phyloP scores from a whole-genome alignment of 1,284 basidiomycete genomes.

The Xerocomus nothofagi region DNA sequence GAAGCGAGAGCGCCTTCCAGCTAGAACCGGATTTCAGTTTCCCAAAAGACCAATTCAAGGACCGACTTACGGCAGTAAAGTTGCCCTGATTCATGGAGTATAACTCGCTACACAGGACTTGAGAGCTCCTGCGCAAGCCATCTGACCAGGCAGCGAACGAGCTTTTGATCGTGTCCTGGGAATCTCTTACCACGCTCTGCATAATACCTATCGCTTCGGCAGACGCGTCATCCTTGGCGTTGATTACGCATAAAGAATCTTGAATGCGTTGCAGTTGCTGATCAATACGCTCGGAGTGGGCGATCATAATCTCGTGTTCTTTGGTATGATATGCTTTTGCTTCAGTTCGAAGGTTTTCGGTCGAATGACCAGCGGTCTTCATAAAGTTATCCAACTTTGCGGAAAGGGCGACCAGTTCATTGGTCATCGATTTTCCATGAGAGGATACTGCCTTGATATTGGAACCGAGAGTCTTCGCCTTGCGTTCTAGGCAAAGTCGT shows the following conservation, averaged over 20 bases:
- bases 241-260: slow-evolving; percentile 58
- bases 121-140: slow-evolving; percentile 48
- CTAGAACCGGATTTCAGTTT: slow-evolving; percentile 25
- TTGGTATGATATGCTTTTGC: slow-evolving; percentile 57
- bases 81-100: slow-evolving; percentile 44
- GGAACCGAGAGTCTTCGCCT: slow-evolving; percentile 60
- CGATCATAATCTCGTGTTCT: slow-evolving; percentile 54
- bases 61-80: slow-evolving; percentile 42
- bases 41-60: background rate
- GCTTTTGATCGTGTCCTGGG: slow-evolving; percentile 52
- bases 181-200: slow-evolving; percentile 50
- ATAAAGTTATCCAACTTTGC: slow-evolving; percentile 64
- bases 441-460: slow-evolving; percentile 67
- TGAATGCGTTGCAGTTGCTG: slow-evolving; percentile 60
- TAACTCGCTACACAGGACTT: slow-evolving; percentile 47
- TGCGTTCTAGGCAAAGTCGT: slow-evolving; percentile 59
- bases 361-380: slow-evolving; percentile 53
- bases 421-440: slow-evolving; percentile 59
- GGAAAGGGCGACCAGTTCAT: slow-evolving; percentile 53
- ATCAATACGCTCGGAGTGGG: slow-evolving; percentile 56
- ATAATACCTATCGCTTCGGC: slow-evolving; percentile 51
- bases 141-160: slow-evolving; percentile 57
- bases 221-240: slow-evolving; percentile 54
- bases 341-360: slow-evolving; percentile 54
- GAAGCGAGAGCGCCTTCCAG: slow-evolving; percentile 55